These are phyloP conservation scores for Nemania bipapillata DNA, from an alignment of 2,329 filamentous ascomycete genomes.

Conservation along the genomic window DNA sequence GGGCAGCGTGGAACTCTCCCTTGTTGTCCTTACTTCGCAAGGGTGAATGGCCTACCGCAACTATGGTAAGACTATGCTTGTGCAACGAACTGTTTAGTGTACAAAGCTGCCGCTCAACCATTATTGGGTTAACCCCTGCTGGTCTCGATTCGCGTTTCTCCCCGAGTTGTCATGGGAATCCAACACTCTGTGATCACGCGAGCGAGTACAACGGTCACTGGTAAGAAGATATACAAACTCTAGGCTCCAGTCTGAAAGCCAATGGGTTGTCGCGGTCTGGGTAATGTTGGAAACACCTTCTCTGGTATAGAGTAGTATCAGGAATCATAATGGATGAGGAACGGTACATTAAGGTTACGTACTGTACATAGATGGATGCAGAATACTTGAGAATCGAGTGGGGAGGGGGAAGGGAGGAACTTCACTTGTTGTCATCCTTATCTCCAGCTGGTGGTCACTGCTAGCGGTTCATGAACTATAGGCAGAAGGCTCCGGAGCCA, in stretches of 20 bases:
- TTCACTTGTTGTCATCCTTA: neutral
- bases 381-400: neutral
- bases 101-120: neutral
- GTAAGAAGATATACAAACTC: neutral
- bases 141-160: neutral
- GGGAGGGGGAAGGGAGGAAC: neutral
- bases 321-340: neutral
- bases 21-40: neutral
- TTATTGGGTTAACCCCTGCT: neutral
- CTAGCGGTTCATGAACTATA: neutral
- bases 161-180: neutral
- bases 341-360: neutral
- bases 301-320: neutral
- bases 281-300: neutral
- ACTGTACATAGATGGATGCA: neutral
- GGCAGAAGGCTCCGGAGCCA: slow-evolving; percentile 11
- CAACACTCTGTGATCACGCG: neutral
- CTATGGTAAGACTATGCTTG: neutral
- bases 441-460: neutral
- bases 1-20: too few relatives aligned
- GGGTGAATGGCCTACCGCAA: neutral
- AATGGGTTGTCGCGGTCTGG: neutral
- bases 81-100: neutral
- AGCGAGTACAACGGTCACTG: neutral
- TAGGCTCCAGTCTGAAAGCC: neutral